Percentiles rank a stretch among this genome's conserved stretches.
Evolutionary conservation across 1,284 basidiomycete species (phyloP).

Genomic region (Lignosus rhinocerotis): DNA sequence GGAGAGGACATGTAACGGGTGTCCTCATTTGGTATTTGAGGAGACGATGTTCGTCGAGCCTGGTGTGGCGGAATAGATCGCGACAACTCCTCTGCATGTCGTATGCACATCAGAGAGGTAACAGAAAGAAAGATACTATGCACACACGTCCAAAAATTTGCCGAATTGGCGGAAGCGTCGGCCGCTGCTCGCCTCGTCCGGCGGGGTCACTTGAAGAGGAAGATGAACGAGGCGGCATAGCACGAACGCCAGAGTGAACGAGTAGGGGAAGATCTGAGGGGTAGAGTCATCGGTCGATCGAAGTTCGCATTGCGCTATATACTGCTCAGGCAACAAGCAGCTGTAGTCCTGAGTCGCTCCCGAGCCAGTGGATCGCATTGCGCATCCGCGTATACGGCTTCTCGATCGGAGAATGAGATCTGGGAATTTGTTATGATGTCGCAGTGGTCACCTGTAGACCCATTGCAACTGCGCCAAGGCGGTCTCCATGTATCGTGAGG

Average conservation of each 20-base stretch:
- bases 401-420: conserved; percentile 19
- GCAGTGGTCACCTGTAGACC: conserved; percentile 8
- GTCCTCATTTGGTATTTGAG: conserved; percentile 30
- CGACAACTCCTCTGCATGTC: conserved; percentile 24
- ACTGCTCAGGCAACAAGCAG: conserved; percentile 16
- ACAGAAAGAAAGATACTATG: no score
- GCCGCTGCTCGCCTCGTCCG: conserved; percentile 46
- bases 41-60: conserved; percentile 25
- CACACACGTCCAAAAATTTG: conserved; percentile 66
- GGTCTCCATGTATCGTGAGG: conserved; percentile 22
- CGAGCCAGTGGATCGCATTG: conserved; percentile 13
- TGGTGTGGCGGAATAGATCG: conserved; percentile 28
- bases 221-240: conserved; percentile 43
- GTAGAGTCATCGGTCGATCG: conserved; percentile 6
- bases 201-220: conserved; percentile 35
- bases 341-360: conserved; percentile 13
- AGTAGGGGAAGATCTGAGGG: conserved; percentile 11
- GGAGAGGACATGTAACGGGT: conserved; percentile 22
- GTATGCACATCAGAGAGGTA: not conserved
- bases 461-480: conserved; percentile 18
- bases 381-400: conserved; percentile 15
- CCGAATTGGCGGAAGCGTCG: conserved; percentile 75
- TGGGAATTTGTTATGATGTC: conserved; percentile 17
- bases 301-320: conserved; percentile 16
- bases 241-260: conserved; percentile 10